phyloP scores from a whole-genome alignment of 208 protist genomes.

The Leishmania arabica region DNA sequence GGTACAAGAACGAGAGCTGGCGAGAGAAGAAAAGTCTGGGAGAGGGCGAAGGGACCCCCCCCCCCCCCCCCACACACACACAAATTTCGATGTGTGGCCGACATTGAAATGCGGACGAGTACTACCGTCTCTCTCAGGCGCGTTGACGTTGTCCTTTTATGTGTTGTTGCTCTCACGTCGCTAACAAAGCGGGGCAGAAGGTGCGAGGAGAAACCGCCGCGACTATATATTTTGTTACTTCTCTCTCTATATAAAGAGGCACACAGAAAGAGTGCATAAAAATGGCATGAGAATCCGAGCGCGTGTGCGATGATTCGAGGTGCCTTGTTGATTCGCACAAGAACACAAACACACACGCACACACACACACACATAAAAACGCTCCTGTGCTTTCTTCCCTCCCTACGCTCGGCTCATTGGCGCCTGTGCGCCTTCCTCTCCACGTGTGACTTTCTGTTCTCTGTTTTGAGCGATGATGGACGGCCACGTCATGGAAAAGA shows the following conservation, averaged over 20 bases:
- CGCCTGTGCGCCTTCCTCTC: constrained; percentile 1
- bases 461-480: not conserved
- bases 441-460: constrained; percentile 16
- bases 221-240: too few relatives aligned
- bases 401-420: not conserved
- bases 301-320: not conserved
- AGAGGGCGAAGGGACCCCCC: not conserved
- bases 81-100: too few relatives aligned
- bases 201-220: too few relatives aligned
- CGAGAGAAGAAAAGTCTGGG: too few relatives aligned
- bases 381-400: too few relatives aligned
- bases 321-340: not conserved
- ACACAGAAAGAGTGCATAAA: not conserved
- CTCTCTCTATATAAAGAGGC: too few relatives aligned
- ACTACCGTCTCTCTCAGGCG: too few relatives aligned
- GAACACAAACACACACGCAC: not conserved
- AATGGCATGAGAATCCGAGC: not conserved
- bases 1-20: not conserved
- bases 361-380: not conserved
- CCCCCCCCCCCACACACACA: too few relatives aligned
- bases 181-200: too few relatives aligned
- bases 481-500: constrained; percentile 5
- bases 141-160: too few relatives aligned
- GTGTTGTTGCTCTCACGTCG: too few relatives aligned
- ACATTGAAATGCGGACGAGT: too few relatives aligned